Percentiles rank a stretch among this genome's conserved stretches.
Conservation (phyloP, 129 eudicot species). For the Mikania micrantha region DNA sequence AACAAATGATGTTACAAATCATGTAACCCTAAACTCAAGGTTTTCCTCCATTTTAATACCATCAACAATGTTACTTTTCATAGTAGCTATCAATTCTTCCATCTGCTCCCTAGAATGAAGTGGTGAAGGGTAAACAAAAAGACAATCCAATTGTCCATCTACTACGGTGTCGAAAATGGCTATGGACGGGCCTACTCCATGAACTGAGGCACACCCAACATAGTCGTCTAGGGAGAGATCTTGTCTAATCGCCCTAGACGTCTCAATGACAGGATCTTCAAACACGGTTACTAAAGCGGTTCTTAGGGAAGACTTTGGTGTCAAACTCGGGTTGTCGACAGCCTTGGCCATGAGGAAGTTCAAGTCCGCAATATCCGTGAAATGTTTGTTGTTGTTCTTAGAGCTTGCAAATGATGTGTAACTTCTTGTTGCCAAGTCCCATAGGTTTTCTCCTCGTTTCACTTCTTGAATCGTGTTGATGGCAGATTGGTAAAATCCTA, state of each 20-base stretch:
- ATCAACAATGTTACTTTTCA: conserved; percentile 27
- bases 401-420: conserved; percentile 34
- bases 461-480: conserved; percentile 42
- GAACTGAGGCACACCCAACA: conserved; percentile 37
- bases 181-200: conserved; percentile 40
- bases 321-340: conserved; percentile 46
- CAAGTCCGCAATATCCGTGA: conserved; percentile 45
- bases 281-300: conserved; percentile 41
- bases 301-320: conserved; percentile 44
- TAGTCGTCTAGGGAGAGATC: conserved; percentile 34
- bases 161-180: conserved; percentile 36
- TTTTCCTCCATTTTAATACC: conserved; percentile 22
- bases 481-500: conserved; percentile 53
- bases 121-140: conserved; percentile 42
- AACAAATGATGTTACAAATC: conserved; percentile 4
- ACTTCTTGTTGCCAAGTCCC: conserved; percentile 46
- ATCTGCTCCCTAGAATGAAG: conserved; percentile 50
- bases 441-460: conserved; percentile 35
- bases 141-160: conserved; percentile 34
- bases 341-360: conserved; percentile 56
- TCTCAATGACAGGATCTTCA: conserved; percentile 47
- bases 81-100: conserved; percentile 29
- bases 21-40: conserved; percentile 15
- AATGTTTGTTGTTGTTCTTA: conserved; percentile 46
- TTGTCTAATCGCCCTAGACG: conserved; percentile 15